phyloP scores from a whole-genome alignment of 164 flowering plant genomes.

The Nymphaea colorata region DNA sequence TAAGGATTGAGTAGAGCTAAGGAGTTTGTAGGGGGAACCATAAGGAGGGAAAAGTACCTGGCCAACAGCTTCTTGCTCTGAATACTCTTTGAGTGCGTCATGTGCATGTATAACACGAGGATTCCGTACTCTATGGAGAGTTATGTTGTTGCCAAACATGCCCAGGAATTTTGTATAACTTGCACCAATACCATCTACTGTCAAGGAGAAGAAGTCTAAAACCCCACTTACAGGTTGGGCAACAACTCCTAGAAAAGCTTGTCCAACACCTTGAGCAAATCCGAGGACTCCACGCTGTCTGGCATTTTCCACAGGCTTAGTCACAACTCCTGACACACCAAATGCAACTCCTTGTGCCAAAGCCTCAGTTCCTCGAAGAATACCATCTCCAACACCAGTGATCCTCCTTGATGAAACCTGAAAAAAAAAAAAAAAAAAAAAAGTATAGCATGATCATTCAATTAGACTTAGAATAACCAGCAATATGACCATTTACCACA shows the following conservation, averaged over 20 bases:
- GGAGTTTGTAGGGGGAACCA: no score
- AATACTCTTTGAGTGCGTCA: slow-evolving; percentile 62
- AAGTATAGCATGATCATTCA: no score
- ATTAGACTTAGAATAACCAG: background rate
- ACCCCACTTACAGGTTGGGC: slow-evolving; percentile 98
- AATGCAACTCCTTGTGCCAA: slow-evolving; percentile 96
- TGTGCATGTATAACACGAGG: slow-evolving; percentile 74
- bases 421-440: background rate
- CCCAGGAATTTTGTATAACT: slow-evolving; percentile 86
- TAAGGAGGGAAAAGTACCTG: slow-evolving; percentile 39
- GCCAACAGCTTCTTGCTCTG: slow-evolving; percentile 82
- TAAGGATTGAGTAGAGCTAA: no score
- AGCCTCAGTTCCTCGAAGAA: slow-evolving; percentile 95
- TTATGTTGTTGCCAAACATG: slow-evolving; percentile 41
- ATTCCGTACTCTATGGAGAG: slow-evolving; percentile 57
- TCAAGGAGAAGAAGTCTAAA: slow-evolving; percentile 85
- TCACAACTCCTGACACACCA: slow-evolving; percentile 94
- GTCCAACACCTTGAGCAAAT: slow-evolving; percentile 89
- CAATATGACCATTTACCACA: no score
- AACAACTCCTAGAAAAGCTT: slow-evolving; percentile 70
- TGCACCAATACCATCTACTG: slow-evolving; percentile 96
- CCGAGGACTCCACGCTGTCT: slow-evolving; percentile 84
- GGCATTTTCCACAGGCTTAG: slow-evolving; percentile 90
- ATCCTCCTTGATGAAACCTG: slow-evolving; percentile 89
- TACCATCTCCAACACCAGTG: slow-evolving; percentile 88